These are phyloP conservation scores for Trichoderma arundinaceum DNA, from an alignment of 2,329 filamentous ascomycete species.

Conservation along the genomic window DNA sequence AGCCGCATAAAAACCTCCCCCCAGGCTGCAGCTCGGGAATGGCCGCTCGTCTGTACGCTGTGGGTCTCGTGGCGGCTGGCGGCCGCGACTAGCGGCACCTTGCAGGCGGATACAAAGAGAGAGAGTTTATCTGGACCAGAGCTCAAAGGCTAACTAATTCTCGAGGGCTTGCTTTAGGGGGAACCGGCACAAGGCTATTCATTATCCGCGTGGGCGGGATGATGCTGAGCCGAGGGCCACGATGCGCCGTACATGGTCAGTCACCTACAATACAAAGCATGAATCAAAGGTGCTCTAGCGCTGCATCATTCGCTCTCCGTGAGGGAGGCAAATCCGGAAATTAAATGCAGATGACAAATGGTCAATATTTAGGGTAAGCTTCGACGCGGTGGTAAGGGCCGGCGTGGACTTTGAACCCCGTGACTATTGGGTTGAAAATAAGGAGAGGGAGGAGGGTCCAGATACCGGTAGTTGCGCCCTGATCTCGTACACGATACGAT, in stretches of 20 bases:
- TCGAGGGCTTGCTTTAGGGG: neutral
- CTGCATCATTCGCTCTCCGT: no score
- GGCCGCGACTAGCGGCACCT: conserved; percentile 27
- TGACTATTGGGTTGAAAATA: neutral
- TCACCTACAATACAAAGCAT: no score
- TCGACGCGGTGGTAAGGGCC: neutral
- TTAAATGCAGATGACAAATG: conserved; percentile 15
- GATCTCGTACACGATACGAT: conserved; percentile 1
- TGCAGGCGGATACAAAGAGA: conserved; percentile 21
- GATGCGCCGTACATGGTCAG: no score
- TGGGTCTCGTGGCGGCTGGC: conserved; percentile 22
- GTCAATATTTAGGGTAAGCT: neutral
- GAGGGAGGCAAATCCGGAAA: neutral
- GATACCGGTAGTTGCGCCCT: neutral
- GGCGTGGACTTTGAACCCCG: conserved; percentile 3
- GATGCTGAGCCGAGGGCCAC: no score
- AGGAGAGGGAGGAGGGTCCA: neutral
- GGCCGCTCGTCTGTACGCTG: conserved; percentile 16
- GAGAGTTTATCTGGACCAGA: neutral
- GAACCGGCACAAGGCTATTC: no score
- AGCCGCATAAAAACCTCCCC: neutral
- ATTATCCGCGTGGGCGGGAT: neutral
- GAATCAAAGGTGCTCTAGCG: no score
- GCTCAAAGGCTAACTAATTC: neutral
- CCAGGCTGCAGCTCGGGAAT: conserved; percentile 21